phyloP scores from a whole-genome alignment of 2,329 filamentous ascomycete species.

The Pseudogymnoascus sp. region DNA sequence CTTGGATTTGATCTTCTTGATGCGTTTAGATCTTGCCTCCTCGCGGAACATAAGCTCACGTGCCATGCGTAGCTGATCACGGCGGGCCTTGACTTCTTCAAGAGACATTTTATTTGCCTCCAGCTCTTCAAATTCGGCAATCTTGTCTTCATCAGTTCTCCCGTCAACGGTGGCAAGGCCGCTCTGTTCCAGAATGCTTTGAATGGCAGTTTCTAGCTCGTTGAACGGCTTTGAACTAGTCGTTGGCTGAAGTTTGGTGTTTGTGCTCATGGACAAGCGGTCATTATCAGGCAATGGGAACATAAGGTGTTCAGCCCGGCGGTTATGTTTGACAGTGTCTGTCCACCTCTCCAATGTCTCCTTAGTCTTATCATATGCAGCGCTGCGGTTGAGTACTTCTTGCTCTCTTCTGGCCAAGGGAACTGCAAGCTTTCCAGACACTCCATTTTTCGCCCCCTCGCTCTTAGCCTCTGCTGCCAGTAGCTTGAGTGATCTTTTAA shows the following conservation, averaged over 20 bases:
- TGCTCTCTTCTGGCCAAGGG: slow-evolving; percentile 82
- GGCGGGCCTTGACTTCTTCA: slow-evolving; percentile 64
- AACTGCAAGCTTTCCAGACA: slow-evolving; percentile 66
- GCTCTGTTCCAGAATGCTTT: slow-evolving; percentile 83
- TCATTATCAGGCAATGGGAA: slow-evolving; percentile 77
- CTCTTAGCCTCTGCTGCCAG: slow-evolving; percentile 55
- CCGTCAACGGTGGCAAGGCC: slow-evolving; percentile 58
- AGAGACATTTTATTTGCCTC: slow-evolving; percentile 65
- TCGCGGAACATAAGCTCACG: slow-evolving; percentile 84
- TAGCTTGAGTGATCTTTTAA: slow-evolving; percentile 73
- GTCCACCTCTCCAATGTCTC: slow-evolving; percentile 86
- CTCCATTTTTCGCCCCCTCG: slow-evolving; percentile 38
- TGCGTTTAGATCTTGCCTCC: slow-evolving; percentile 77
- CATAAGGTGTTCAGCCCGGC: slow-evolving; percentile 78
- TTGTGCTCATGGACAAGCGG: slow-evolving; percentile 49
- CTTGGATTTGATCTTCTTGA: slow-evolving; percentile 99
- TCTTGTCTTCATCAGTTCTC: slow-evolving; percentile 53
- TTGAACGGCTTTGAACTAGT: slow-evolving; percentile 60
- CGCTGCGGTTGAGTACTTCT: slow-evolving; percentile 70
- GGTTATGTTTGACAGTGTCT: slow-evolving; percentile 90
- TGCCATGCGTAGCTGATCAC: slow-evolving; percentile 67
- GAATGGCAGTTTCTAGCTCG: slow-evolving; percentile 77
- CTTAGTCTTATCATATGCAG: slow-evolving; percentile 84
- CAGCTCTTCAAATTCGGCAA: slow-evolving; percentile 61
- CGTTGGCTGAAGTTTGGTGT: slow-evolving; percentile 57